Evolutionary conservation across 2,329 filamentous ascomycete species (phyloP).

Genomic region (Fusarium tricinctum): DNA sequence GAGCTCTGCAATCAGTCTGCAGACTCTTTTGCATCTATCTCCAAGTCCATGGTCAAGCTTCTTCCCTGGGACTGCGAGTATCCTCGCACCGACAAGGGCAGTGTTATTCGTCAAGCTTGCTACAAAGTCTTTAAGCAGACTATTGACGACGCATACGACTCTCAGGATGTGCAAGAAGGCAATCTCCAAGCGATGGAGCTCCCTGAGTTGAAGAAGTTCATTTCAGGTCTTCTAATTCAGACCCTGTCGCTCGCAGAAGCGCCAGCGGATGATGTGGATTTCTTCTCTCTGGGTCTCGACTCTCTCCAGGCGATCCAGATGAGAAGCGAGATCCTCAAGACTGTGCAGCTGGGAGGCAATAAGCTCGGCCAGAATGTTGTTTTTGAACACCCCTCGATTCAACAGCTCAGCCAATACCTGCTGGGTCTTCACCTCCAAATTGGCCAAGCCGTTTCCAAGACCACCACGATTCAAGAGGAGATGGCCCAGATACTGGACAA

Average conservation of each 20-base stretch:
- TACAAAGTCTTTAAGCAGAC: conserved; percentile 59
- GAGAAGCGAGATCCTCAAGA: conserved; percentile 63
- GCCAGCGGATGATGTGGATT: conserved; percentile 61
- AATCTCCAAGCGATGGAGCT: conserved; percentile 18
- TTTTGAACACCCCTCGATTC: conserved; percentile 63
- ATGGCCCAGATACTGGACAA: background rate
- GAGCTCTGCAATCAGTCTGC: conserved; percentile 63
- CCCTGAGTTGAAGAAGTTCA: conserved; percentile 52
- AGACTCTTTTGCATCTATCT: conserved; percentile 67
- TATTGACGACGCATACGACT: conserved; percentile 58
- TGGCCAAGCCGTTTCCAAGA: background rate
- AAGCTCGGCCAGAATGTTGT: conserved; percentile 68
- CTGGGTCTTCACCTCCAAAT: background rate
- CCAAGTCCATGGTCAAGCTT: conserved; percentile 65
- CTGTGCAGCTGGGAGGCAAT: conserved; percentile 62
- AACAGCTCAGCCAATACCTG: conserved; percentile 35
- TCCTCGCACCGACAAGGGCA: conserved; percentile 66
- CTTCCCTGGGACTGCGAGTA: conserved; percentile 60
- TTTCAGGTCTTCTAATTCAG: conserved; percentile 50
- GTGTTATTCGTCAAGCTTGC: conserved; percentile 63
- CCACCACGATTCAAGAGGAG: background rate
- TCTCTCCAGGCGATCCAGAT: conserved; percentile 69
- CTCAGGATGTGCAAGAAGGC: background rate
- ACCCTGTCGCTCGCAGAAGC: conserved; percentile 7
- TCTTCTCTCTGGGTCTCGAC: conserved; percentile 70